Base-by-base conservation (phyloP, 148 eudicot species). In the Hydrangea macrophylla region DNA sequence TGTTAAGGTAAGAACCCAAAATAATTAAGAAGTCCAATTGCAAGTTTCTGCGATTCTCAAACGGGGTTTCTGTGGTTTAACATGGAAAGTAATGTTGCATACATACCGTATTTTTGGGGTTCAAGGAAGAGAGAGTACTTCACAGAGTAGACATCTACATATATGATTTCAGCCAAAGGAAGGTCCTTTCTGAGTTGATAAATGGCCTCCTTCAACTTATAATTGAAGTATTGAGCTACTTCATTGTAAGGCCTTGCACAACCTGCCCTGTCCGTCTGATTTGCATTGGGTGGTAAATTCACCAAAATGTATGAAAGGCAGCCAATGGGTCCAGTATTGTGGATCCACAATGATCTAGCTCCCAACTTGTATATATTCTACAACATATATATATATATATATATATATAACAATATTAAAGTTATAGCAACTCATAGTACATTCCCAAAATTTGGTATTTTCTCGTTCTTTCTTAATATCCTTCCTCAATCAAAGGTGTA, bases 311-410 rank as follows among this genome's bases (percentile, higher is more conserved):
- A 65, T 8, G 76, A 32, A 48, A 73, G 70, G 28, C 76, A 73
- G 1, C 76, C 76, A 0, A 73, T 11, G 0, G 76, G 76, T 25
- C 70, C 70, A 2, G 76, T 65, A 58, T 65, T 73, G 26, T 73
- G 76, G 22, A 73, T 73, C 76, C 76, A 73, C 45, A 73, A 73
- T 22, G 50, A 42, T 50, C 70, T 58, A 17, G 31, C 76, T 57
- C 76, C 76, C 40, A 26, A 10, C 25, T 6, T 18, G 33, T 73
- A 62, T 24, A 69, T 13, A 20, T 20, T 45, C 73, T 69, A 45
- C 54, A 44, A 3, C 36, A 54, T 54, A 54, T 22, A 51, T 6
- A 24, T 22, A 2, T 27, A 3, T 11, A 3, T 42, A 42, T 42
- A 42, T 42, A 42, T 42, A 8, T 2, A n/a, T n/a, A n/a, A n/a